A percentile compares a stretch with the other conserved stretches of the same genome.
Conservation (phyloP, 2,329 filamentous ascomycete genomes). For the Colletotrichum sp. region DNA sequence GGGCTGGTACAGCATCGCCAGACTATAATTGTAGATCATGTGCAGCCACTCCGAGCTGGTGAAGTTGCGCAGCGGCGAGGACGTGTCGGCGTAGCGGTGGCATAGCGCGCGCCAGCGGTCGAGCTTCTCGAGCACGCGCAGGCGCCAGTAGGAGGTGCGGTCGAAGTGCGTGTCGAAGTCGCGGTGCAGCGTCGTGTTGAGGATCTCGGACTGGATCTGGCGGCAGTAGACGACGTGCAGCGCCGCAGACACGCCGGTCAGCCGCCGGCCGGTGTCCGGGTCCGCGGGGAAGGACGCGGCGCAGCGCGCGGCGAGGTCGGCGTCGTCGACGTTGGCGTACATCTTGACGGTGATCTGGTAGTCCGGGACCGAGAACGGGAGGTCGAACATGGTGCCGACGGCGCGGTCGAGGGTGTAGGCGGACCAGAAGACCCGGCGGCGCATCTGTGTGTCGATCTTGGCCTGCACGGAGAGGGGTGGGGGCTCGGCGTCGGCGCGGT, state of each 20-base stretch:
- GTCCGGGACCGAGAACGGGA: constrained; percentile 30
- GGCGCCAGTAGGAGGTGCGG: constrained; percentile 25
- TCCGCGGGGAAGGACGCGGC: neutral
- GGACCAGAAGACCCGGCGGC: constrained; percentile 34
- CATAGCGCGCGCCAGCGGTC: constrained; percentile 27
- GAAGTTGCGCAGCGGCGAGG: constrained; percentile 20
- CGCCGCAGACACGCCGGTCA: constrained; percentile 29
- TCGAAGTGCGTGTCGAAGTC: constrained; percentile 27
- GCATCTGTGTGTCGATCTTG: constrained; percentile 25
- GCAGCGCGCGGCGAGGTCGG: constrained; percentile 22
- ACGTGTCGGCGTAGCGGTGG: constrained; percentile 25
- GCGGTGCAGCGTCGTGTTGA: constrained; percentile 25
- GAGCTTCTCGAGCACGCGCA: constrained; percentile 28
- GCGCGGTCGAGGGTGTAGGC: constrained; percentile 32
- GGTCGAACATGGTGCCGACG: constrained; percentile 29
- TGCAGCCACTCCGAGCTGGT: constrained; percentile 29
- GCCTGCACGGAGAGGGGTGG: neutral
- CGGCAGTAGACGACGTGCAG: constrained; percentile 30
- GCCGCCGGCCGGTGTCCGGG: constrained; percentile 9
- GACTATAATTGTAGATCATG: constrained; percentile 34
- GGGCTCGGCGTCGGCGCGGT: constrained; percentile 27
- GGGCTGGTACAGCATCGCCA: constrained; percentile 31
- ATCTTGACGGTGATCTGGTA: constrained; percentile 30
- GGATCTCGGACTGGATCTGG: constrained; percentile 32
- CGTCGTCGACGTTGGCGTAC: constrained; percentile 31